Evolutionary conservation across 192 early-diverging fungal genomes (phyloP), one percentile per base, ranked within the genome.

Genomic region (Coemansia reversa): DNA sequence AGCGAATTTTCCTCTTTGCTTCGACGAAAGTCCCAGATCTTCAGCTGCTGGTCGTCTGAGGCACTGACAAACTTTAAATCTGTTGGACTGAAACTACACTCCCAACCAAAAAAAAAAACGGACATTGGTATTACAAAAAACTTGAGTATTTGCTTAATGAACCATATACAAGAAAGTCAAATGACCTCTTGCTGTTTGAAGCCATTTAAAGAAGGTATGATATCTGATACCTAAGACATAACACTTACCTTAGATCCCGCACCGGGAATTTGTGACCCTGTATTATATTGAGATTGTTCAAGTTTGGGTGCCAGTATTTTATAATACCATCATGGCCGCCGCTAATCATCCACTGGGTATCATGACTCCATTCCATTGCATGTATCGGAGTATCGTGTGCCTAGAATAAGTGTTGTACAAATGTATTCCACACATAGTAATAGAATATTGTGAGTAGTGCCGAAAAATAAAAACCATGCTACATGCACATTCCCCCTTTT

Each of bases 241-340:
- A 51, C 93, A 90, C 69, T 90, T 92, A 49, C 89, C 91, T 95
- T 89, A 98, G 47, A 7, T 92, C 95, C n/a, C 95, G 84, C 25
- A 97, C 91, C 0, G 89, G 87, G 73, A 93, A 89, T 66, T 91
- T 91, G 71, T 98, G 97, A 0, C 88, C 97, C 50, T 85, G 80
- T 55, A 96, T 86, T 47, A 88, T 85, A 59, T 97, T 94, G 23
- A 98, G 75, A 65, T 96, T 93, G 70, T 91, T 93, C 87, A 99
- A 89, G 64, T 96, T 98, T 27, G 90, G 90, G 76, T 95, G 92
- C 94, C 95, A 99, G 73, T 98, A 99, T 72, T 99, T 99, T 62
- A 99, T 93, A 18, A 90, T 78, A 28, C 97, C 97, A 27, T 85
- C 84, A 56, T 95, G 89, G 69, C 97, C 97, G 4, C 89, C 94